A percentile compares a stretch with the other conserved stretches of the same genome.
Conservation (phyloP, 495 filamentous ascomycete species). For the Trichoderma reesei region DNA sequence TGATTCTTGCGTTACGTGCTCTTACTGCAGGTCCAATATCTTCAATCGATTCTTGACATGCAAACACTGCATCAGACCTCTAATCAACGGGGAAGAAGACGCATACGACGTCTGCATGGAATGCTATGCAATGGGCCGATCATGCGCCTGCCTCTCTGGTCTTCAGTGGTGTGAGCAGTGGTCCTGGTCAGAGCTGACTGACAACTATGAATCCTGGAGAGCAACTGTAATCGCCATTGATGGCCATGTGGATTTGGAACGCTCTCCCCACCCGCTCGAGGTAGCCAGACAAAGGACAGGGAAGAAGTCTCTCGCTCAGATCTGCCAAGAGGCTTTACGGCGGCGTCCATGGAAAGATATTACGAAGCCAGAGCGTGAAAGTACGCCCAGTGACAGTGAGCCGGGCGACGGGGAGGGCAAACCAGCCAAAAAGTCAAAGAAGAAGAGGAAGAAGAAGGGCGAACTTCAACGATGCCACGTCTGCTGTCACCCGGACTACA, state of each 20-base stretch:
- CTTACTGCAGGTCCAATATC: slow-evolving; percentile 91
- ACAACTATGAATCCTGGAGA: slow-evolving; percentile 77
- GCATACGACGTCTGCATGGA: slow-evolving; percentile 96
- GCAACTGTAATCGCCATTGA: slow-evolving; percentile 60
- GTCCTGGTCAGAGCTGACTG: slow-evolving; percentile 63
- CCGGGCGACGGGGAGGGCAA: slow-evolving; percentile 43
- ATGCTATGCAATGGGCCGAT: slow-evolving; percentile 88
- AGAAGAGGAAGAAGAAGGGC: slow-evolving; percentile 31
- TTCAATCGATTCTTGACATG: slow-evolving; percentile 96
- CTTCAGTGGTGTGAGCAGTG: slow-evolving; percentile 92
- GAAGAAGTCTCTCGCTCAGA: slow-evolving; percentile 72
- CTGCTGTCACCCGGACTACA: slow-evolving; percentile 60
- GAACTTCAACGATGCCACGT: slow-evolving; percentile 64
- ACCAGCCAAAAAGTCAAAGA: slow-evolving; percentile 29
- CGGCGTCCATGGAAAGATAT: slow-evolving; percentile 55
- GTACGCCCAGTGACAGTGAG: slow-evolving; percentile 35
- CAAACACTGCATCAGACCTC: slow-evolving; percentile 55
- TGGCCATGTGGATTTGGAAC: slow-evolving; percentile 45
- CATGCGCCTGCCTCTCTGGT: slow-evolving; percentile 75
- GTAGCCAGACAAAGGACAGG: slow-evolving; percentile 50
- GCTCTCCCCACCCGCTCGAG: slow-evolving; percentile 53
- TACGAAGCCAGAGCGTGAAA: slow-evolving; percentile 30
- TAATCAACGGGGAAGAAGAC: slow-evolving; percentile 55
- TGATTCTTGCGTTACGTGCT: slow-evolving; percentile 86
- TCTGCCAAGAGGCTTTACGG: slow-evolving; percentile 80